Evolutionary conservation across 176 grass and related monocot genomes (phyloP).

Genomic region (Aechmea fasciata): DNA sequence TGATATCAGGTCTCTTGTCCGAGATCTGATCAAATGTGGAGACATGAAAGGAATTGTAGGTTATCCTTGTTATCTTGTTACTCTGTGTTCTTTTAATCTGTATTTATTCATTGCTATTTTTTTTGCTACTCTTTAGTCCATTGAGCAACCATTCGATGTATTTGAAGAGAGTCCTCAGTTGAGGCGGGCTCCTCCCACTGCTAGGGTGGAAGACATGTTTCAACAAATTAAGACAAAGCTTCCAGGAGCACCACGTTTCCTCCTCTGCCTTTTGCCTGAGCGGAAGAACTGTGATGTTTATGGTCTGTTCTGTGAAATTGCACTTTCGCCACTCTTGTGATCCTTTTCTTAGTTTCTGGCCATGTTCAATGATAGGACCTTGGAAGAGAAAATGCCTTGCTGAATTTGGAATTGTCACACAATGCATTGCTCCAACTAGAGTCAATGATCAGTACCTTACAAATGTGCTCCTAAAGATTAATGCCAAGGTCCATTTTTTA

Average conservation of each 20-base stretch:
- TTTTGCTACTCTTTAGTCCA: constrained; percentile 27
- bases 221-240: constrained; percentile 52
- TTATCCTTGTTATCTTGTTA: background rate
- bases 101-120: background rate
- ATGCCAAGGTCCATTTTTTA: constrained; percentile 52
- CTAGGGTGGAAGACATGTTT: constrained; percentile 69
- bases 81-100: background rate
- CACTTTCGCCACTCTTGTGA: background rate
- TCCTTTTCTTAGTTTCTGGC: background rate
- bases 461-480: constrained; percentile 81
- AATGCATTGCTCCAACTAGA: constrained; percentile 78
- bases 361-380: constrained; percentile 37
- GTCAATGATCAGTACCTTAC: constrained; percentile 91
- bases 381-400: constrained; percentile 89
- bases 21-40: constrained; percentile 61
- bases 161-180: constrained; percentile 56
- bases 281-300: constrained; percentile 94
- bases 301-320: constrained; percentile 25
- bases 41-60: constrained; percentile 77
- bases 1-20: constrained; percentile 38
- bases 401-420: constrained; percentile 88
- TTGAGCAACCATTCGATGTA: constrained; percentile 37
- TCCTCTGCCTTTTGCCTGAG: constrained; percentile 76
- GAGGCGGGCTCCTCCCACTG: constrained; percentile 39
- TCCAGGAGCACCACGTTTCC: constrained; percentile 53